Conservation (phyloP, 169 alveolate species). For the Toxoplasma gondii region DNA sequence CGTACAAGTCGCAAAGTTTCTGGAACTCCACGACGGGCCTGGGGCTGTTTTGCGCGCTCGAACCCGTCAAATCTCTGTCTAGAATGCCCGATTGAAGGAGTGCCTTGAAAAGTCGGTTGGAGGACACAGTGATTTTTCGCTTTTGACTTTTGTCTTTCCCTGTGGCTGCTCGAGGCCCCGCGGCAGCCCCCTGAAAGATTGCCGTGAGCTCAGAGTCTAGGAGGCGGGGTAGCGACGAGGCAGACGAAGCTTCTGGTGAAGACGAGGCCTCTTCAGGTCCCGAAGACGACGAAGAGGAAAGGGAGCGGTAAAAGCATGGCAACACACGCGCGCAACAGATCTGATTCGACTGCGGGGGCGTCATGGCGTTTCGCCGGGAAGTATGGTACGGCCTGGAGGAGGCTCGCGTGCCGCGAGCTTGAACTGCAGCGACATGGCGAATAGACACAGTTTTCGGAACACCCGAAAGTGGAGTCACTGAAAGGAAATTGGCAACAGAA, state of each 20-base stretch:
- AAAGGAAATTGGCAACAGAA: background rate
- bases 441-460: background rate
- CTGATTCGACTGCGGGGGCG: background rate
- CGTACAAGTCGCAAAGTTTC: background rate
- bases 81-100: background rate
- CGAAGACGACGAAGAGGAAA: background rate
- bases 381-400: background rate
- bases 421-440: background rate
- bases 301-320: background rate
- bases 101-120: constrained; percentile 11
- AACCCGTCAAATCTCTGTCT: background rate
- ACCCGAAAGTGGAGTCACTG: background rate
- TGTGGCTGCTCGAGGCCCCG: background rate
- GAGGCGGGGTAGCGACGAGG: background rate
- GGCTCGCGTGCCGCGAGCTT: background rate
- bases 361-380: background rate
- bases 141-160: background rate
- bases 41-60: background rate
- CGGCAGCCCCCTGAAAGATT: background rate
- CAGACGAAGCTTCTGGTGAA: background rate
- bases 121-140: background rate
- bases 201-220: background rate
- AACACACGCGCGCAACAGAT: background rate
- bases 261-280: background rate
- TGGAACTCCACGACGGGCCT: background rate